phyloP scores from a whole-genome alignment of 805 yeast genomes.

The Kregervanrija fluxuum region DNA sequence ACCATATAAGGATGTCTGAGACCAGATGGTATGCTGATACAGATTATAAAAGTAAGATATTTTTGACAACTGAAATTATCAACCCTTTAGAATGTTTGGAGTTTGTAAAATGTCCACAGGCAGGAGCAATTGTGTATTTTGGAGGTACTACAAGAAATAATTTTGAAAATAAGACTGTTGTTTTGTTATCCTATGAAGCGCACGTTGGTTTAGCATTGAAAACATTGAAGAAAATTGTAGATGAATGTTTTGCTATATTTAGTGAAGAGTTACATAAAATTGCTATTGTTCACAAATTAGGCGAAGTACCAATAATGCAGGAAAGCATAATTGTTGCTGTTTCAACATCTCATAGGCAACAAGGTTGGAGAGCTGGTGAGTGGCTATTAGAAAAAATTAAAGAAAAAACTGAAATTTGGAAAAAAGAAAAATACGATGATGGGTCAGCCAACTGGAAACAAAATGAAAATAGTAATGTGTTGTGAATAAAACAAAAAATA shows the following conservation, averaged over 20 bases:
- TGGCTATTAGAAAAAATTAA: constrained; percentile 40
- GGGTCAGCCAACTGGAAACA: constrained; percentile 38
- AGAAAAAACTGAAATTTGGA: constrained; percentile 43
- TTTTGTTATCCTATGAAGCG: constrained; percentile 38
- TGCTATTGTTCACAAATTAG: constrained; percentile 38
- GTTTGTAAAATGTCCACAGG: constrained; percentile 34
- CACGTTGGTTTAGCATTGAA: constrained; percentile 34
- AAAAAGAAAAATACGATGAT: constrained; percentile 36
- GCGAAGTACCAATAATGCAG: constrained; percentile 39
- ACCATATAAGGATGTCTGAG: too few relatives aligned
- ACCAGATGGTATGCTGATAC: constrained; percentile 3
- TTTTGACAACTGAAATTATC: constrained; percentile 19
- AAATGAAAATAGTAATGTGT: constrained; percentile 27
- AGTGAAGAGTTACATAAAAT: constrained; percentile 27
- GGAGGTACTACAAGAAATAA: constrained; percentile 44
- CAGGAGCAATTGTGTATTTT: constrained; percentile 44
- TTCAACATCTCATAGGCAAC: constrained; percentile 38
- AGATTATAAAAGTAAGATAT: constrained; percentile 10
- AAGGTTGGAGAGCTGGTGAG: constrained; percentile 40
- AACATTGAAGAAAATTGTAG: constrained; percentile 30
- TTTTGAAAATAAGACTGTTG: constrained; percentile 35
- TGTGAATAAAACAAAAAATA: constrained; percentile 4
- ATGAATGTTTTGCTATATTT: constrained; percentile 25
- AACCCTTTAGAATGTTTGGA: constrained; percentile 19
- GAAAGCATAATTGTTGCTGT: constrained; percentile 41